These are phyloP conservation scores for Ophiostoma quercus DNA, from an alignment of 2,329 filamentous ascomycete species.

Conservation along the genomic window DNA sequence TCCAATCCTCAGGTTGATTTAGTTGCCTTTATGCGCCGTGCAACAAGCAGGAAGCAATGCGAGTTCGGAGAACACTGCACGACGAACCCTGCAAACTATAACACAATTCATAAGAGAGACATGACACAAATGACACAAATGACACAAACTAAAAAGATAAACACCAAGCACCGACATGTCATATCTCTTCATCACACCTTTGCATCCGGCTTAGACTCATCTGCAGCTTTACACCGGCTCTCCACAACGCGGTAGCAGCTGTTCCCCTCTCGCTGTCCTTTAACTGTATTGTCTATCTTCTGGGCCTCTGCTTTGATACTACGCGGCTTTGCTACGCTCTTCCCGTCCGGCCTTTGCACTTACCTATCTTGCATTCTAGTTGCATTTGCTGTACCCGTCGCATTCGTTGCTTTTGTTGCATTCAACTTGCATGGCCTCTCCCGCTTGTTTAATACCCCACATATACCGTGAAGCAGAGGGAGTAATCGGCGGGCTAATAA, in stretches of 20 bases:
- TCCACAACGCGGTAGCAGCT: neutral
- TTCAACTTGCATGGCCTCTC: neutral
- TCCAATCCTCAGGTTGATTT: neutral
- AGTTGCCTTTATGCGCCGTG: neutral
- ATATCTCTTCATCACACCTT: neutral
- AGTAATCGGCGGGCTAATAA: neutral
- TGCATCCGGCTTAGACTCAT: neutral
- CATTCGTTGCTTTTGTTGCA: neutral
- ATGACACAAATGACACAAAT: too few species aligned
- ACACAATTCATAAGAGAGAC: neutral
- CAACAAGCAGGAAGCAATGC: neutral
- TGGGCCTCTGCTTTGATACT: neutral
- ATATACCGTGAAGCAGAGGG: neutral
- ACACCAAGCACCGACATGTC: neutral
- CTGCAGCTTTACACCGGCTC: neutral
- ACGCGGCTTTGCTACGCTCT: neutral
- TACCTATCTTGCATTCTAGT: constrained; percentile 1
- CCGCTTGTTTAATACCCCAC: constrained; percentile 1
- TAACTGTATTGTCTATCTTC: neutral
- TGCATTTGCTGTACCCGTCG: neutral
- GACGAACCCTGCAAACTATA: neutral
- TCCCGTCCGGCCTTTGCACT: neutral
- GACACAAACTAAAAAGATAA: neutral
- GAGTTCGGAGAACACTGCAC: neutral
- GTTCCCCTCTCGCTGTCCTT: neutral